Percentiles rank a stretch among this genome's conserved stretches.
These are phyloP conservation scores for Coffea canephora DNA, from an alignment of 257 asterid genomes.

Conservation along the genomic window DNA sequence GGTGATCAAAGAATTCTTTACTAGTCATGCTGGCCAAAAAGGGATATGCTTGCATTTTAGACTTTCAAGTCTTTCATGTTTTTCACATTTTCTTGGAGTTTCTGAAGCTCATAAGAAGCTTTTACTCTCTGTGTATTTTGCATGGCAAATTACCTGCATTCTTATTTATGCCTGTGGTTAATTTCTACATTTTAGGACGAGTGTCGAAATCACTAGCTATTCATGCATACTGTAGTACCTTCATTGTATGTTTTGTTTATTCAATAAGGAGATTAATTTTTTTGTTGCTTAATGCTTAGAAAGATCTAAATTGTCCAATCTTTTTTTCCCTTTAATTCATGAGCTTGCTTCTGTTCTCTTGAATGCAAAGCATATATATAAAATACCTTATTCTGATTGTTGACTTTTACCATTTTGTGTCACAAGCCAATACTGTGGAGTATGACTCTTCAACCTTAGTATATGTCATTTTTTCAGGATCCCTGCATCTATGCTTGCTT, in stretches of 20 bases:
- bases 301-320: background rate
- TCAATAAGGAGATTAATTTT: background rate
- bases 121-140: background rate
- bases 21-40: background rate
- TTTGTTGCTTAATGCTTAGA: background rate
- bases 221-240: background rate
- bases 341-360: background rate
- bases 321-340: background rate
- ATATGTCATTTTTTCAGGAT: constrained; percentile 56
- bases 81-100: background rate
- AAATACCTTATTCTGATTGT: background rate
- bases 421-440: background rate
- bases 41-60: background rate
- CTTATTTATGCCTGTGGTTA: background rate
- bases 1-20: background rate
- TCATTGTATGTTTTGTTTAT: background rate
- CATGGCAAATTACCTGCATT: background rate
- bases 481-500: constrained; percentile 82
- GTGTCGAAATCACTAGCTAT: background rate
- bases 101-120: background rate
- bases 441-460: background rate
- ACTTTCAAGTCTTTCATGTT: background rate
- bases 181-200: background rate
- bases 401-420: background rate
- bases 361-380: background rate